Evolutionary conservation across 23 red algal genomes (phyloP).

Genomic region (Gracilaria gracilis): DNA sequence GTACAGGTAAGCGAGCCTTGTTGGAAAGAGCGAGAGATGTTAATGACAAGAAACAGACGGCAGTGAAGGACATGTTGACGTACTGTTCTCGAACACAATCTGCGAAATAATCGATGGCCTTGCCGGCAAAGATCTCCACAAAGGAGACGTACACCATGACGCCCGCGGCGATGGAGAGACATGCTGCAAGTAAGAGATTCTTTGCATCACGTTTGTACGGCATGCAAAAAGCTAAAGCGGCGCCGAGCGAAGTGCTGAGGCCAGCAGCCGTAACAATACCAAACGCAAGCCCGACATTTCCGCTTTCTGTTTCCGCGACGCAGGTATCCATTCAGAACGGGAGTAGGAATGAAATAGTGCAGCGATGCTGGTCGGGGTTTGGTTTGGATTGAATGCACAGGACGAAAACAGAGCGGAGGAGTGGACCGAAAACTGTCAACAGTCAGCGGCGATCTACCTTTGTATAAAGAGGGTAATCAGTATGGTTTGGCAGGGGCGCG

Average conservation of each 20-base stretch:
- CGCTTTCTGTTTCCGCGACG: constrained; percentile 19
- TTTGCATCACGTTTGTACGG: constrained; percentile 53
- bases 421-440: neutral
- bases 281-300: constrained; percentile 80
- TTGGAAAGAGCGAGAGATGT: neutral
- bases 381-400: too few species aligned
- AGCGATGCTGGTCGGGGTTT: neutral
- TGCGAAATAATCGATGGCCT: constrained; percentile 64
- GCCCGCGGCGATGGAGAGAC: constrained; percentile 74
- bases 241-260: constrained; percentile 78
- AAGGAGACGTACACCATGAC: constrained; percentile 91
- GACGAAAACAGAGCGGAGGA: too few species aligned
- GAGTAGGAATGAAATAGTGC: neutral
- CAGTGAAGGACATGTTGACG: neutral
- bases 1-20: constrained; percentile 74
- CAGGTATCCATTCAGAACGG: neutral
- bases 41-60: neutral
- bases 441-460: too few species aligned
- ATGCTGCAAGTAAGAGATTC: constrained; percentile 73
- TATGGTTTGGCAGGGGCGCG: too few species aligned
- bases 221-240: constrained; percentile 73
- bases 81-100: constrained; percentile 65
- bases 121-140: constrained; percentile 77
- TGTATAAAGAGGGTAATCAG: too few species aligned
- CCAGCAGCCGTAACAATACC: constrained; percentile 82